Conservation (phyloP, 139 green algal species). For the Chlorella vulgaris region DNA sequence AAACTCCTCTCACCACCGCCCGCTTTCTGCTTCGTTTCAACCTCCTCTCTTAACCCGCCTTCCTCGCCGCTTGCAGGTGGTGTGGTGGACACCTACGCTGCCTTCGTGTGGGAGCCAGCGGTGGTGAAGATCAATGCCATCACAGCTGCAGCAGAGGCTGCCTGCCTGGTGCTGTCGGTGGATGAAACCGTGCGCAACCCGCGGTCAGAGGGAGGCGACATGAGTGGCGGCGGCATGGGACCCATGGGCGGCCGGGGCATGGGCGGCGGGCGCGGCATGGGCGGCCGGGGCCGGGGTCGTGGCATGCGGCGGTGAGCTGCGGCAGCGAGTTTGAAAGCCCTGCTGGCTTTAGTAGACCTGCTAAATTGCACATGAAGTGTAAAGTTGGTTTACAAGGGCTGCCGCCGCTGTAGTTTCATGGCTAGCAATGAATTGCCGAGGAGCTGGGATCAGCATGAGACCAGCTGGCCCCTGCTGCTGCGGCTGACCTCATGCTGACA, state of each 20-base stretch:
- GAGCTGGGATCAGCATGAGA: too few species aligned
- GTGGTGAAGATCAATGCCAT: constrained; percentile 97
- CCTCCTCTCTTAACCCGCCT: neutral
- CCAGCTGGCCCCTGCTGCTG: too few species aligned
- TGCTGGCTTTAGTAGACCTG: neutral
- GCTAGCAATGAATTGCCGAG: too few species aligned
- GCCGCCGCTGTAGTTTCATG: too few species aligned
- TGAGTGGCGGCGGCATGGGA: neutral
- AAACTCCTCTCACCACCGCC: too few species aligned
- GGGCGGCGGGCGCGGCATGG: constrained; percentile 3
- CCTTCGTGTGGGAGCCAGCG: constrained; percentile 97
- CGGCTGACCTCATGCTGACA: constrained; percentile 36
- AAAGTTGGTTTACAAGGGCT: neutral
- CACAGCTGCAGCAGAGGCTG: constrained; percentile 89
- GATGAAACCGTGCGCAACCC: constrained; percentile 98
- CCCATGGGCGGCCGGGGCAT: neutral
- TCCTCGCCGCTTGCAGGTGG: constrained; percentile 59
- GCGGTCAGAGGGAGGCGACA: constrained; percentile 53
- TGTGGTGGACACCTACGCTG: constrained; percentile 92
- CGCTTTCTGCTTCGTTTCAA: too few species aligned
- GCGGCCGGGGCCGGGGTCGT: neutral
- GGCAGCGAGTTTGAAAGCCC: neutral
- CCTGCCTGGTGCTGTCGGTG: constrained; percentile 95
- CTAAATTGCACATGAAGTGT: neutral
- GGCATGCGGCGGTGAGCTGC: neutral